Base-by-base conservation (phyloP, 2,329 filamentous ascomycete genomes). In the Diaporthe ampelina region DNA sequence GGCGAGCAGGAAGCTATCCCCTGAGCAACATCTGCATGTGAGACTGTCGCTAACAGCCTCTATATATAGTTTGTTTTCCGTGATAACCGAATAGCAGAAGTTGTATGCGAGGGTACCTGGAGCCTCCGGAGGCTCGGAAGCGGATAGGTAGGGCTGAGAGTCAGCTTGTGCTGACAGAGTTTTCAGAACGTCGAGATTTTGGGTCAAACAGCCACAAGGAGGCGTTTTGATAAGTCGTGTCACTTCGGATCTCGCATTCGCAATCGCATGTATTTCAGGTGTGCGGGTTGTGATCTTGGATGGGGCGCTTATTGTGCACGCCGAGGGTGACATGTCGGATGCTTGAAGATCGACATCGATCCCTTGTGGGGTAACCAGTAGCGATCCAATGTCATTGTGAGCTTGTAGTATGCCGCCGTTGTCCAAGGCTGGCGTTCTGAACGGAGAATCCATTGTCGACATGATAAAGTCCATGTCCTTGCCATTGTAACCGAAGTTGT, bases 381-480 rank as follows among this genome's bases (percentile, higher is more conserved):
- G 37, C 26, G 58, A 61, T 19, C n/a, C 35, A 4, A 43, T 43
- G 4, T 61, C 58, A 43, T 43, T 26, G 0, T 61, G 37, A 43
- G 37, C n/a, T 26, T 43, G 35, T 13, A 35, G 9, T n/a, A 61
- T 43, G 37, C 13, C n/a, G 19, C 24, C 6, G 24, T 24, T 43
- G n/a, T 61, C 35, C 7, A 43, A 9, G 7, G 13, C n/a, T 43
- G 58, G n/a, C 7, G 40, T 2, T 4, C 4, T 35, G 26, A 61
- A 61, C 7, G 58, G 58, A 11, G 58, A 21, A 0, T 19, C 35
- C 58, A 43, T 61, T 8, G 37, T 1, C 3, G 58, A 61, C 58
- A 61, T 61, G n/a, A 61, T 61, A n/a, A 61, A 26, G 37, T 61
- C n/a, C 35, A 61, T 35, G n/a, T 26, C 58, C 8, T 43, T 43